Base-by-base conservation (phyloP, 1,284 basidiomycete genomes). In the Rhizoctonia solani region DNA sequence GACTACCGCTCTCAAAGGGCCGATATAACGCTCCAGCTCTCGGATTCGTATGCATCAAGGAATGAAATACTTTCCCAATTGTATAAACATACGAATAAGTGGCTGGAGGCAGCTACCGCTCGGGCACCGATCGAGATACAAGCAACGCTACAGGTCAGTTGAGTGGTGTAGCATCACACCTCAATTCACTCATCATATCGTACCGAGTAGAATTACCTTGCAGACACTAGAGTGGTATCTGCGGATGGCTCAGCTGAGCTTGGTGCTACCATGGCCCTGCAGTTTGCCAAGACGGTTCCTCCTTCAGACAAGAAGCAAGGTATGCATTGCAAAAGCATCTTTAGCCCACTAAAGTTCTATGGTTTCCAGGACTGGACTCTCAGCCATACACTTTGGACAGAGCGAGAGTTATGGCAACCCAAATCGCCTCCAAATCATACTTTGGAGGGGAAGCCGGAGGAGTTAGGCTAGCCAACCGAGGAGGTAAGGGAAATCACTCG, bases 51-150 rank as follows among this genome's bases (percentile, higher is more conserved):
- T 75, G 81, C 83, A 69, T 86, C 89, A 39, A 87, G 97, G 56
- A 92, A 93, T 72, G 88, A 95, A 54, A 92, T 98, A 72, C 82
- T 95, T 1, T 81, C 82, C 21, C 85, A 89, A 69, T 77, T 98
- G 54, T 85, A 92, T 71, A 81, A 82, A 13, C 87, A 91, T 71
- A 86, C 93, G 5, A 86, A 85, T 68, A 82, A 76, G 30, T 98
- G 95, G 92, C 88, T 99, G 65, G 87, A 90, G 66, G 79, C 93
- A 39, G 92, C 93, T 2, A 81, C 98, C 55, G 86, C 86, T 9
- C 85, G 93, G 21, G 93, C 95, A 6, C 97, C 96, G 0, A 85
- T 95, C 73, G 95, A 98, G 77, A 80, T 98, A 65, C 93, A 96
- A 73, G 90, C 93, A 0, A 94, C 93, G 1, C 80, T 99, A 54